phyloP scores from a whole-genome alignment of 345 rosid species.

The Streptanthus diversifolius region DNA sequence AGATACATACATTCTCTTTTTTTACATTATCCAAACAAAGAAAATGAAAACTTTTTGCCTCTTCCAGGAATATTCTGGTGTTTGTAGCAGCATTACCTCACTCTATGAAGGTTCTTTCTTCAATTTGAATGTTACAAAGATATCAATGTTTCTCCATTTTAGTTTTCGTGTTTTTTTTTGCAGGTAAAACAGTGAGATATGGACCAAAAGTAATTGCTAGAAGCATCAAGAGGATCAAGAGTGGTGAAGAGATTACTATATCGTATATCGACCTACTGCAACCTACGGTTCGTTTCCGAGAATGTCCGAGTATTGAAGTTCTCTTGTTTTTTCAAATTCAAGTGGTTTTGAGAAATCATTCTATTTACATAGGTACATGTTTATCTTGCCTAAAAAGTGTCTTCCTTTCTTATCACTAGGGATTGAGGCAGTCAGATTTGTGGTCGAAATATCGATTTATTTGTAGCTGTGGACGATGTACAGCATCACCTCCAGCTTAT shows the following conservation, averaged over 20 bases:
- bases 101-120: constrained; percentile 36
- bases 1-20: neutral
- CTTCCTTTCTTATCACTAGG: constrained; percentile 32
- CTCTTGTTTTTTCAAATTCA: neutral
- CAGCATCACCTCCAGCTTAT: constrained; percentile 45
- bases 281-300: constrained; percentile 48
- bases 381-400: neutral
- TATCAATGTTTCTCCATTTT: neutral
- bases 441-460: constrained; percentile 63
- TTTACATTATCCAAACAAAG: too few species aligned
- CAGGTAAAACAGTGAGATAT: constrained; percentile 31
- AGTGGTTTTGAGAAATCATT: neutral
- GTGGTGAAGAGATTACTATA: constrained; percentile 59
- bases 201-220: constrained; percentile 59
- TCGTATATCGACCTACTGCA: constrained; percentile 75
- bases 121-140: neutral
- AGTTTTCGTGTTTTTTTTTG: neutral
- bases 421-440: constrained; percentile 57
- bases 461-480: constrained; percentile 65
- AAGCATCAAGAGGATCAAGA: constrained; percentile 57
- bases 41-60: too few species aligned
- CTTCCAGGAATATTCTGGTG: neutral
- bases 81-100: constrained; percentile 1
- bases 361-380: neutral
- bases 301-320: neutral